Evolutionary conservation across 768 basidiomycete genomes (phyloP).

Genomic region (Candolleomyces eurysporus): DNA sequence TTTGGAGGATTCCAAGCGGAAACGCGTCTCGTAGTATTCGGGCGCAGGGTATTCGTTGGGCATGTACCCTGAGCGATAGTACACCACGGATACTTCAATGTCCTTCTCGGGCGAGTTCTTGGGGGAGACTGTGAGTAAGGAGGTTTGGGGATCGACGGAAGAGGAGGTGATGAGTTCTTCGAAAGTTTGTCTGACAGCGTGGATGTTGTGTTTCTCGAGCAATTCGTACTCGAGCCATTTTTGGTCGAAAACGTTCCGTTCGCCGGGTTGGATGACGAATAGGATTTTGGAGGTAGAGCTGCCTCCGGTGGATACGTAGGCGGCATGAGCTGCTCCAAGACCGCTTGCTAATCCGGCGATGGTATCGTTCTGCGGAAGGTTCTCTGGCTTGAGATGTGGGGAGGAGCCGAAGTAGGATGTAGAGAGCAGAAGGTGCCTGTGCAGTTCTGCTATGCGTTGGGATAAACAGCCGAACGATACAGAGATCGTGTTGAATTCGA

Average conservation of each 20-base stretch:
- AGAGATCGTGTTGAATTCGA: slow-evolving; percentile 98
- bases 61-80: slow-evolving; percentile 88
- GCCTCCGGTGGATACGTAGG: slow-evolving; percentile 61
- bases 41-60: slow-evolving; percentile 75
- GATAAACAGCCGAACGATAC: slow-evolving; percentile 86
- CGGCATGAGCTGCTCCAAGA: slow-evolving; percentile 74
- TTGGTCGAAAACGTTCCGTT: slow-evolving; percentile 96
- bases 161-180: slow-evolving; percentile 62
- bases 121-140: slow-evolving; percentile 39
- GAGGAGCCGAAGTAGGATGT: slow-evolving; percentile 69
- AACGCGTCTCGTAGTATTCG: slow-evolving; percentile 67
- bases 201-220: slow-evolving; percentile 70
- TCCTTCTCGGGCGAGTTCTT: slow-evolving; percentile 28
- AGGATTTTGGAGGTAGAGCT: slow-evolving; percentile 46
- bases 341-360: slow-evolving; percentile 70
- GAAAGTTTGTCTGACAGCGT: slow-evolving; percentile 73
- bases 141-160: slow-evolving; percentile 45
- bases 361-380: slow-evolving; percentile 75
- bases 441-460: slow-evolving; percentile 63
- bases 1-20: slow-evolving; percentile 72
- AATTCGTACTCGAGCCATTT: slow-evolving; percentile 85
- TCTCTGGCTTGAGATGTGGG: slow-evolving; percentile 46
- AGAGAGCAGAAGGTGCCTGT: slow-evolving; percentile 69
- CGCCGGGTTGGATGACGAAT: slow-evolving; percentile 86
- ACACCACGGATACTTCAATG: slow-evolving; percentile 81